Percentiles rank a stretch among this genome's conserved stretches.
Evolutionary conservation across 441 rosid species (phyloP).

Genomic region (Adansonia rubrostipa): DNA sequence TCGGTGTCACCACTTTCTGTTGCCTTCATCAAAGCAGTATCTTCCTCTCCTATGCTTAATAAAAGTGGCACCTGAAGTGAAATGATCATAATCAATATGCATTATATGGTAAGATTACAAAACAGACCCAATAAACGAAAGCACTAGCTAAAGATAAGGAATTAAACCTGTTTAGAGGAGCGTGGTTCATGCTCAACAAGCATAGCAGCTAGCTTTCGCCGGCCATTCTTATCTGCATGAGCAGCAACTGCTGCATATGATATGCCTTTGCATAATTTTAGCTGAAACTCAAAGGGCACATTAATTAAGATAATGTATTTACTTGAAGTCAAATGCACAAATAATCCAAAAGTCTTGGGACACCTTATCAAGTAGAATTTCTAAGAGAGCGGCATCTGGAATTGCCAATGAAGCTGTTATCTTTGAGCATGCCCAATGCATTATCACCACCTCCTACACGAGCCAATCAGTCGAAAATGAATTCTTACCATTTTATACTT

Average conservation of each 20-base stretch:
- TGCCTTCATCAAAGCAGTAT: conserved; percentile 91
- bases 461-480: conserved; percentile 27
- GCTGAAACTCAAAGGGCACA: conserved; percentile 58
- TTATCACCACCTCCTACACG: conserved; percentile 87
- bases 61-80: conserved; percentile 81
- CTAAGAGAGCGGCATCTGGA: conserved; percentile 86
- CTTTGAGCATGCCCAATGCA: conserved; percentile 99
- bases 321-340: conserved; percentile 16
- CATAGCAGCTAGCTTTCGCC: conserved; percentile 95
- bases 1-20: conserved; percentile 97
- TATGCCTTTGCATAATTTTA: conserved; percentile 83
- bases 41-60: conserved; percentile 96
- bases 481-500: neutral
- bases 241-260: conserved; percentile 99
- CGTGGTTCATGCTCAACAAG: conserved; percentile 97
- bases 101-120: neutral
- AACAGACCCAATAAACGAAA: neutral
- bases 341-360: conserved; percentile 16
- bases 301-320: conserved; percentile 30
- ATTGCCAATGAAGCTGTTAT: conserved; percentile 88
- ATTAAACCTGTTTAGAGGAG: conserved; percentile 82
- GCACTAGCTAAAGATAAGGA: neutral
- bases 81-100: conserved; percentile 23
- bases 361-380: conserved; percentile 95
- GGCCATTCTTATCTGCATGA: conserved; percentile 93